Conservation (phyloP, 345 rosid genomes). For the Brassica cretica region DNA sequence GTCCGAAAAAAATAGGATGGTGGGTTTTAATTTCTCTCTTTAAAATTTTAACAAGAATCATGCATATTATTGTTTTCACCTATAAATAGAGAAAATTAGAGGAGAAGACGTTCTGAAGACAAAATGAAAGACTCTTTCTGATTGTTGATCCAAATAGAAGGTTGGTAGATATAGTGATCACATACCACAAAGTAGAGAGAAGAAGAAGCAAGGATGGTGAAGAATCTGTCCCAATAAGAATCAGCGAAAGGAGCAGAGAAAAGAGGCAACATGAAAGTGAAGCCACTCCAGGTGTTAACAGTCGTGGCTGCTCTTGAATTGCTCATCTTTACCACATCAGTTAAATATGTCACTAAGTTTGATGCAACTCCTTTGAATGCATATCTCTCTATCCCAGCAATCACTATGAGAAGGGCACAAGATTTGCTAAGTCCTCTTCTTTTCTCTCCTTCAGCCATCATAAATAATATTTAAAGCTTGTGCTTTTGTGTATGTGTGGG, state of each 20-base stretch:
- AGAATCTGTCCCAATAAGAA: constrained; percentile 73
- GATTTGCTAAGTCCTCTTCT: constrained; percentile 57
- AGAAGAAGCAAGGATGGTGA: constrained; percentile 72
- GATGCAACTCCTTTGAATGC: constrained; percentile 97
- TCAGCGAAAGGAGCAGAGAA: constrained; percentile 82
- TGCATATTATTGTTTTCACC: not conserved
- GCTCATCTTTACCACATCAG: constrained; percentile 75
- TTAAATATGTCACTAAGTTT: constrained; percentile 83
- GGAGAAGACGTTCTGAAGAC: not conserved
- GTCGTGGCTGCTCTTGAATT: constrained; percentile 86
- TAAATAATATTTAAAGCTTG: not conserved
- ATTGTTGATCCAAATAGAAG: not conserved
- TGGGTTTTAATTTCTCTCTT: not conserved
- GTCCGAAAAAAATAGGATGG: too few relatives aligned
- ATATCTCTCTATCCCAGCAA: constrained; percentile 90
- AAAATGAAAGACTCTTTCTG: constrained; percentile 11
- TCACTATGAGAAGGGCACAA: constrained; percentile 75
- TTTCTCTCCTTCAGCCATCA: constrained; percentile 46
- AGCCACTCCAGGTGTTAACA: constrained; percentile 86
- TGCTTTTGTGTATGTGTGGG: not conserved
- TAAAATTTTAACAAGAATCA: not conserved
- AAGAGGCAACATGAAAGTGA: constrained; percentile 81
- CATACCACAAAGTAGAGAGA: constrained; percentile 74
- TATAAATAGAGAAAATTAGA: not conserved
- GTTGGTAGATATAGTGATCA: not conserved